phyloP scores from a whole-genome alignment of 2,329 filamentous ascomycete genomes.

The Fusarium foetens region DNA sequence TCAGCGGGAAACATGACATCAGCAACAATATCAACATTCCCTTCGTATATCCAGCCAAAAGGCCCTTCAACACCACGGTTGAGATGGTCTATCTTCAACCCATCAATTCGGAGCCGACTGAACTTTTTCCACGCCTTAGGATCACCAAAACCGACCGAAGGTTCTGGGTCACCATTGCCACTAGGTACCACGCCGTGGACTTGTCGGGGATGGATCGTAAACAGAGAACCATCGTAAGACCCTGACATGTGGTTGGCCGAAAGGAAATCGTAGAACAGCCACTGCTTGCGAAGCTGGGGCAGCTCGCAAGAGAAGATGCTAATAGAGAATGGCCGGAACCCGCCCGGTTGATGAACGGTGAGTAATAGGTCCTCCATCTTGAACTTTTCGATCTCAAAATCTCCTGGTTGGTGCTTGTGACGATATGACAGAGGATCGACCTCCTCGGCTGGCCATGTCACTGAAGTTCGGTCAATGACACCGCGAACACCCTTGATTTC shows the following conservation, averaged over 20 bases:
- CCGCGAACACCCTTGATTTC: constrained; percentile 94
- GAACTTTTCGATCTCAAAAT: constrained; percentile 97
- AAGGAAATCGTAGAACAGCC: constrained; percentile 97
- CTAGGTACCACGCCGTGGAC: constrained; percentile 78
- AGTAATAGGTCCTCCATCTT: constrained; percentile 94
- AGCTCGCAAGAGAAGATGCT: constrained; percentile 97
- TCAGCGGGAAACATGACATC: constrained; percentile 95
- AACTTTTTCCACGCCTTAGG: constrained; percentile 92
- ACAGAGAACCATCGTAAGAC: constrained; percentile 93
- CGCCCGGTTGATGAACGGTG: constrained; percentile 88
- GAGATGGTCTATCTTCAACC: constrained; percentile 92
- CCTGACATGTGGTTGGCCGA: constrained; percentile 97
- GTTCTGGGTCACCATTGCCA: constrained; percentile 60
- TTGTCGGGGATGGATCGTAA: constrained; percentile 95
- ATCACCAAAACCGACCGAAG: constrained; percentile 68
- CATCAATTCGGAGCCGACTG: constrained; percentile 90
- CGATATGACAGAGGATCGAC: constrained; percentile 88
- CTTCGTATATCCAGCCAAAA: constrained; percentile 98
- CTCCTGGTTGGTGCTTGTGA: constrained; percentile 87
- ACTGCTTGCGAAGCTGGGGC: constrained; percentile 91
- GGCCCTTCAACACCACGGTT: constrained; percentile 93
- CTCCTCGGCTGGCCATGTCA: constrained; percentile 71
- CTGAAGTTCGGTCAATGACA: constrained; percentile 88
- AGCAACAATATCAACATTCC: constrained; percentile 94
- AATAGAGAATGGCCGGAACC: constrained; percentile 93